phyloP scores from a whole-genome alignment of 2,329 filamentous ascomycete genomes.

The Aspergillus terreus region DNA sequence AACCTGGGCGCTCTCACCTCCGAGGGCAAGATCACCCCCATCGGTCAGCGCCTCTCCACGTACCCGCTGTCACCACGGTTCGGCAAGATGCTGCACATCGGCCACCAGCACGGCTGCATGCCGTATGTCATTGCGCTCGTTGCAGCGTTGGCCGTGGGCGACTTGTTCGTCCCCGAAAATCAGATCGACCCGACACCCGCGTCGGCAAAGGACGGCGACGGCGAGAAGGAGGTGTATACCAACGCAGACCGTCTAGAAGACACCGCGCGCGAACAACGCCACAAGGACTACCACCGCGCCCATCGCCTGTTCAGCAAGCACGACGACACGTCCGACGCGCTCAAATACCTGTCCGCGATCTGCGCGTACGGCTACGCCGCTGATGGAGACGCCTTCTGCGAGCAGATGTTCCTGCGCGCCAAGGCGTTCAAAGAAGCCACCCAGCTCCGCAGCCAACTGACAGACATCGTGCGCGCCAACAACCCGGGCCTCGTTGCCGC shows the following conservation, averaged over 20 bases:
- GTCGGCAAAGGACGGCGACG: constrained; percentile 42
- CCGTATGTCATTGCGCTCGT: constrained; percentile 86
- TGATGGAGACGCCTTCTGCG: constrained; percentile 67
- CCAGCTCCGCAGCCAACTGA: constrained; percentile 79
- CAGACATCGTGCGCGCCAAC: constrained; percentile 72
- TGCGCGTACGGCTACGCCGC: constrained; percentile 78
- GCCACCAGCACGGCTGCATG: constrained; percentile 75
- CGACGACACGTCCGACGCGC: constrained; percentile 79
- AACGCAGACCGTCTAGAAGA: constrained; percentile 70
- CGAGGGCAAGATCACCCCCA: constrained; percentile 70
- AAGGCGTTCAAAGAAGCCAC: constrained; percentile 85
- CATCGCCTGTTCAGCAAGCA: constrained; percentile 76
- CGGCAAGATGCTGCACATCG: constrained; percentile 85
- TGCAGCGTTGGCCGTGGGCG: constrained; percentile 79
- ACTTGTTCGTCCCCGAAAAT: constrained; percentile 79
- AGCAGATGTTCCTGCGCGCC: constrained; percentile 75
- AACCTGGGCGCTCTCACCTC: constrained; percentile 77
- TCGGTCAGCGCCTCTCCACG: constrained; percentile 76
- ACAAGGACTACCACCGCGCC: constrained; percentile 64
- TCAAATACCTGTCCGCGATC: constrained; percentile 85
- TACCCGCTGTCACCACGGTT: constrained; percentile 91
- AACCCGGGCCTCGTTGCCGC: constrained; percentile 50
- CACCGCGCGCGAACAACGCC: constrained; percentile 62
- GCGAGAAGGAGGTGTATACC: constrained; percentile 45
- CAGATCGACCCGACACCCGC: constrained; percentile 60